A percentile compares a stretch with the other conserved stretches of the same genome.
Conservation (phyloP, 176 grass and related monocot species). For the Musa itinerans region DNA sequence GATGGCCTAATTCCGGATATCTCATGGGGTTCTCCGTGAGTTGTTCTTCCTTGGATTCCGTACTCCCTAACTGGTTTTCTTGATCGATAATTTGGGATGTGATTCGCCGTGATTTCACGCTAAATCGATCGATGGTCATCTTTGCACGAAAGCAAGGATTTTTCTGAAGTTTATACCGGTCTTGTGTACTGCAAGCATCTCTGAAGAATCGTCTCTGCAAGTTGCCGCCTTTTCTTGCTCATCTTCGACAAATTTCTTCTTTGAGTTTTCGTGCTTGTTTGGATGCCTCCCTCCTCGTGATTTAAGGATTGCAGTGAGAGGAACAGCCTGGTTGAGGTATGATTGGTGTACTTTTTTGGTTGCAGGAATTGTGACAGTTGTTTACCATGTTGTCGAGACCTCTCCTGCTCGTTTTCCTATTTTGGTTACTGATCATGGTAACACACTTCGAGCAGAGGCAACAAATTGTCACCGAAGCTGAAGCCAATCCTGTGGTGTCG, state of each 20-base stretch:
- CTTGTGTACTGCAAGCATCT: not conserved
- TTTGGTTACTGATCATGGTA: not conserved
- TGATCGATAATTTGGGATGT: not conserved
- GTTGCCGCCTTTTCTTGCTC: not conserved
- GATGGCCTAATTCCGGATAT: not conserved
- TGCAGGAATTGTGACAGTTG: not conserved
- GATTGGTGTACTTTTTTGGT: not conserved
- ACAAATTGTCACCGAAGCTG: conserved; percentile 6
- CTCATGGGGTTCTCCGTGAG: not conserved
- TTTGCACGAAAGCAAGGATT: not conserved
- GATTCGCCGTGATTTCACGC: not conserved
- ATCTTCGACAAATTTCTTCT: not conserved
- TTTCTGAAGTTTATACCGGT: not conserved
- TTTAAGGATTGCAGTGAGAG: no score
- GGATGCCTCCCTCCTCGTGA: no score
- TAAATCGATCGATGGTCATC: not conserved
- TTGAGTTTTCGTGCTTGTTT: no score
- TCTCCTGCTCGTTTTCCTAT: not conserved
- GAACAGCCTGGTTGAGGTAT: no score
- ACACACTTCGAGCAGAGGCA: conserved; percentile 12
- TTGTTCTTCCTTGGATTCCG: not conserved
- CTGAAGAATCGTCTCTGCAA: no score
- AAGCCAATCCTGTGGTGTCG: not conserved
- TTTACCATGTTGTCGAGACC: conserved; percentile 8
- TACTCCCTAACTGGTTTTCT: not conserved